Evolutionary conservation across 371 early-diverging fungal genomes (phyloP).

Genomic region (Gilbertella persicaria): DNA sequence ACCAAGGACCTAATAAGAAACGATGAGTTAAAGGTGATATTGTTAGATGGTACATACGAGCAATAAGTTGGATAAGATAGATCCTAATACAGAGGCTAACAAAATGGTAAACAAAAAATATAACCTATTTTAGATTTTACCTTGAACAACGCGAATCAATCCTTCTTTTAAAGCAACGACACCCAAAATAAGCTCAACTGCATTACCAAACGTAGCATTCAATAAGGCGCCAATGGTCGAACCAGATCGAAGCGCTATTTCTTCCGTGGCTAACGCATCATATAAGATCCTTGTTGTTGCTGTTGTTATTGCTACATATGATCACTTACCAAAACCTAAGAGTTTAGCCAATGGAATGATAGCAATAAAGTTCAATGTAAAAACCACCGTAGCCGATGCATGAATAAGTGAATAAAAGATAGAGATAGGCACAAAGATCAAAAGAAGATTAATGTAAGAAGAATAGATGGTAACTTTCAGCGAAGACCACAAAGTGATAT

Average conservation of each 20-base stretch:
- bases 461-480: slow-evolving; percentile 33
- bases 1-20: slow-evolving; percentile 29
- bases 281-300: slow-evolving; percentile 9
- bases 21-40: not conserved
- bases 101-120: not conserved
- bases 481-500: slow-evolving; percentile 34
- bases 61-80: slow-evolving; percentile 48
- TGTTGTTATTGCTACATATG: too few species aligned
- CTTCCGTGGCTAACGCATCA: slow-evolving; percentile 50
- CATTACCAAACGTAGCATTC: slow-evolving; percentile 42
- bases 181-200: slow-evolving; percentile 78
- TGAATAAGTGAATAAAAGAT: slow-evolving; percentile 65
- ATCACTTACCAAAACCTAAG: slow-evolving; percentile 39
- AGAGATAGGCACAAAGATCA: slow-evolving; percentile 81
- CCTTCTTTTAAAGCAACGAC: slow-evolving; percentile 77
- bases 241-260: slow-evolving; percentile 41
- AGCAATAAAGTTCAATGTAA: slow-evolving; percentile 88
- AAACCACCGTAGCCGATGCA: slow-evolving; percentile 65
- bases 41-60: slow-evolving; percentile 25
- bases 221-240: slow-evolving; percentile 34
- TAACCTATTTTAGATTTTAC: slow-evolving; percentile 5
- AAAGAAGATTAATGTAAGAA: slow-evolving; percentile 65
- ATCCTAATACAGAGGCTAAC: slow-evolving; percentile 45
- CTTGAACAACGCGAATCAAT: slow-evolving; percentile 76
- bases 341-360: slow-evolving; percentile 85